Base-by-base conservation (phyloP, 2,329 filamentous ascomycete genomes). In the Pezizomycotina sp. region DNA sequence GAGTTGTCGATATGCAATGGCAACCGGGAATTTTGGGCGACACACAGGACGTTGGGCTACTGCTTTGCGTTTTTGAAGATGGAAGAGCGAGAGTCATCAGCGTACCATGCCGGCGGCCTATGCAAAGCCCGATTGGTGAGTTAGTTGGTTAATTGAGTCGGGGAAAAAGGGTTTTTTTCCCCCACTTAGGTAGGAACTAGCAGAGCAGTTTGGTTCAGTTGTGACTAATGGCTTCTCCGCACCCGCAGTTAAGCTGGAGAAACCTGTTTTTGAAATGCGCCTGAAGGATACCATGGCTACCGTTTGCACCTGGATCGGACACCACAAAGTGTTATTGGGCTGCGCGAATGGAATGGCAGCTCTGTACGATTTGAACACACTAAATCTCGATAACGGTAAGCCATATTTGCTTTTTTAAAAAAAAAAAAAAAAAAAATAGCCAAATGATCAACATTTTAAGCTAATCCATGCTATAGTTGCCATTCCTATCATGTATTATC, bases 31-130 rank as follows among this genome's bases (percentile, higher is more conserved):
- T 46, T 14, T 27, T 42, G 14, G 30, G 46, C 18, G 39, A 38
- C n/a, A 43, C 46, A 24, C 35, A 36, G 25, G 30, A 47, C n/a
- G 52, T 66, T 10, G 64, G 63, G 1, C 52, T 66, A 3, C 54
- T 68, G 4, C 62, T 61, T 2, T 58, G 56, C 5, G 52, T 66
- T 3, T 65, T 60, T 53, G 58, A 53, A 13, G 65, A 68, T 45
- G 65, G 65, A 5, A 54, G 51, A 25, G 48, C 62, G 4, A 53
- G 64, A 25, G 54, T 68, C 8, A 34, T 52, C 13, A 34, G 46
- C 22, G 38, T 50, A 14, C 33, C 13, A 36, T 44, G 4, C 46
- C 44, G 9, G 37, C 45, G 8, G 38, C 38, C 15, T 38, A 41
- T 18, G 33, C 32, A 2, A 37, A 45, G 10, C 36, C 24, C 10